A percentile compares a stretch with the other conserved stretches of the same genome.
Evolutionary conservation across 2,329 filamentous ascomycete species (phyloP).

Genomic region (Knufia petricola): DNA sequence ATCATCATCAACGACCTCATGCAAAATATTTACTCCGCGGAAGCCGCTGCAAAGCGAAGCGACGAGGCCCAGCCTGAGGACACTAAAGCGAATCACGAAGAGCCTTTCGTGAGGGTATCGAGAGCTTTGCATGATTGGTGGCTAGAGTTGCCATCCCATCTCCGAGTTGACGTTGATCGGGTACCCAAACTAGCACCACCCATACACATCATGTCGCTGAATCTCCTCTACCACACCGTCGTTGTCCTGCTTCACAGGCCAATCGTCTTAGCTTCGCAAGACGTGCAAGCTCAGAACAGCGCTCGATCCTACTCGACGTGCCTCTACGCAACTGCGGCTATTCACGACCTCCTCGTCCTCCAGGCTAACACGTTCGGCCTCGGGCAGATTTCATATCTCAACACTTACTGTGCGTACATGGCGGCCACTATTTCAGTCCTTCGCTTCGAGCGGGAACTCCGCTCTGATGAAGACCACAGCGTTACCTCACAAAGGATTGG

Average conservation of each 20-base stretch:
- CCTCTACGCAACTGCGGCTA: constrained; percentile 20
- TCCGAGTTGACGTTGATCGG: constrained; percentile 31
- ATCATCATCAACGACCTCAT: constrained; percentile 40
- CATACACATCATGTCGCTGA: constrained; percentile 37
- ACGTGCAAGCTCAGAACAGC: constrained; percentile 13
- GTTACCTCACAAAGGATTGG: constrained; percentile 16
- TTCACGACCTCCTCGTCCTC: constrained; percentile 22
- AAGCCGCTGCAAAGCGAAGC: constrained; percentile 32
- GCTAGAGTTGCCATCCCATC: constrained; percentile 33
- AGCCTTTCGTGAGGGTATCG: constrained; percentile 29
- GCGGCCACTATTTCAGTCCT: constrained; percentile 24
- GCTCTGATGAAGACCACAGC: constrained; percentile 15
- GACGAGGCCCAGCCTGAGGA: constrained; percentile 15
- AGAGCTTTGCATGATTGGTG: constrained; percentile 37
- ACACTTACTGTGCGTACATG: constrained; percentile 24
- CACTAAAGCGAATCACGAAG: constrained; percentile 14
- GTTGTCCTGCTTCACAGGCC: constrained; percentile 46
- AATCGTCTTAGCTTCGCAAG: constrained; percentile 31
- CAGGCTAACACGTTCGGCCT: constrained; percentile 24
- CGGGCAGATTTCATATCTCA: constrained; percentile 23
- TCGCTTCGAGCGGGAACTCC: constrained; percentile 21
- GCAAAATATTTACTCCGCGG: constrained; percentile 36
- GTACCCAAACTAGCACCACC: constrained; percentile 29
- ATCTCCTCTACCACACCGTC: constrained; percentile 43
- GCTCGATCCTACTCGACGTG: constrained; percentile 21